Evolutionary conservation across 331 rosid genomes (phyloP), one percentile per base, ranked within the genome.

Genomic region (Cydonia oblonga): DNA sequence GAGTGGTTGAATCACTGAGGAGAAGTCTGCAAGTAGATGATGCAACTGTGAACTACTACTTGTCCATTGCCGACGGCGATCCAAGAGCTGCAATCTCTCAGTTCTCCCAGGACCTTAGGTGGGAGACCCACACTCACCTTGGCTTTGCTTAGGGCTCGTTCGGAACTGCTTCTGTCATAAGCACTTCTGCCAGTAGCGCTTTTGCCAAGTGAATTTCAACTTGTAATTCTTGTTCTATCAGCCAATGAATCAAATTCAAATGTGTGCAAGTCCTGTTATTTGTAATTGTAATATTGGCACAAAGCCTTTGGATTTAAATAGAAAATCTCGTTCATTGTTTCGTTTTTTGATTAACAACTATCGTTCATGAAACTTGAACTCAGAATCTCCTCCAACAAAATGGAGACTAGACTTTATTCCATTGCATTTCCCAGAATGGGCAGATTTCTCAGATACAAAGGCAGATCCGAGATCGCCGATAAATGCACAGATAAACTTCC

Each of bases 21-120:
- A 90, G 96, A 72, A 87, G 96, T 79, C 88, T 95, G 98, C 95
- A 85, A 7, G 96, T 91, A 26, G 97, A 95, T 76, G 89, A 88
- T 71, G 98, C 88, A 68, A 91, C 96, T 49, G 97, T 96, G 24
- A 89, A 83, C 51, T 95, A 95, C 77, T 95, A 95, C 84, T 84
- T 92, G 79, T 73, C 91, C 73, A 69, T 91, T 79, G 83, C 97
- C 38, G 78, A 86, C 58, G 98, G 98, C 1, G 86, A 95, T 79
- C 97, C 98, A 4, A 90, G 97, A 8, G 91, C 96, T 35, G 97
- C 97, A 2, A 78, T 95, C 65, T 75, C 96, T 9, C 86, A 89
- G 24, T 95, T 91, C 79, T 86, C 90, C 0, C 84, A 85, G 14
- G 98, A 95, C 80, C 83, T 91, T 40, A 87, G 71, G 69, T 91